A percentile compares a stretch with the other conserved stretches of the same genome.
Evolutionary conservation across 257 asterid genomes (phyloP).

Genomic region (Jasminum sambac): DNA sequence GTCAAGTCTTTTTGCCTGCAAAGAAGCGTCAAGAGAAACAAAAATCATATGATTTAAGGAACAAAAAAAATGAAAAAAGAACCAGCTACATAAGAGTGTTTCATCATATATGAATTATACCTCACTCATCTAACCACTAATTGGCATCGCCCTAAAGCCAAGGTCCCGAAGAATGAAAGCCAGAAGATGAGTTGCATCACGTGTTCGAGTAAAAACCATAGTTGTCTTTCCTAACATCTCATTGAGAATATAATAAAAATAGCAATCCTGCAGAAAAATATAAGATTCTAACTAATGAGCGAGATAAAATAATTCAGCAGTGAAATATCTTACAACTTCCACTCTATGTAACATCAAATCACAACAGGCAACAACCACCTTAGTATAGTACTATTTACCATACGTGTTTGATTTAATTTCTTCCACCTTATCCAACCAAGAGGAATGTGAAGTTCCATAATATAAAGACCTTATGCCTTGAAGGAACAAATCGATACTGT

Average conservation of each 20-base stretch:
- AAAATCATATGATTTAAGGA: not conserved
- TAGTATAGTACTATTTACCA: not conserved
- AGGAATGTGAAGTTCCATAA: too few relatives aligned
- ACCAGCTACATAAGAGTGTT: not conserved
- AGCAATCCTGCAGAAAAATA: conserved; percentile 56
- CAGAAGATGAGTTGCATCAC: conserved; percentile 74
- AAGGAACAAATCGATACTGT: conserved; percentile 75
- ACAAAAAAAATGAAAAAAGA: too few relatives aligned
- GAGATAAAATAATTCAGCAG: conserved; percentile 2
- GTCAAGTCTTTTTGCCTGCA: conserved; percentile 83
- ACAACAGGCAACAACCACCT: too few relatives aligned
- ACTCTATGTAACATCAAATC: not conserved
- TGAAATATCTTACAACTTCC: not conserved
- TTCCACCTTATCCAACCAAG: not conserved
- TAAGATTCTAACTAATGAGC: not conserved
- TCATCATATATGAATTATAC: conserved; percentile 33
- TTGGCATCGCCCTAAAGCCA: conserved; percentile 80
- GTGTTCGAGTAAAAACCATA: conserved; percentile 88
- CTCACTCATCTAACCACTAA: conserved; percentile 95
- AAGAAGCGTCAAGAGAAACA: conserved; percentile 6
- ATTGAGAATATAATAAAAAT: conserved; percentile 75
- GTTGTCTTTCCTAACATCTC: conserved; percentile 74
- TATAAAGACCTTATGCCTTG: conserved; percentile 67
- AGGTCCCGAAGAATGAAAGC: conserved; percentile 74
- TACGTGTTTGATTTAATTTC: not conserved